Evolutionary conservation across 805 yeast genomes (phyloP).

Genomic region (Myxozyma vanderwaltii): DNA sequence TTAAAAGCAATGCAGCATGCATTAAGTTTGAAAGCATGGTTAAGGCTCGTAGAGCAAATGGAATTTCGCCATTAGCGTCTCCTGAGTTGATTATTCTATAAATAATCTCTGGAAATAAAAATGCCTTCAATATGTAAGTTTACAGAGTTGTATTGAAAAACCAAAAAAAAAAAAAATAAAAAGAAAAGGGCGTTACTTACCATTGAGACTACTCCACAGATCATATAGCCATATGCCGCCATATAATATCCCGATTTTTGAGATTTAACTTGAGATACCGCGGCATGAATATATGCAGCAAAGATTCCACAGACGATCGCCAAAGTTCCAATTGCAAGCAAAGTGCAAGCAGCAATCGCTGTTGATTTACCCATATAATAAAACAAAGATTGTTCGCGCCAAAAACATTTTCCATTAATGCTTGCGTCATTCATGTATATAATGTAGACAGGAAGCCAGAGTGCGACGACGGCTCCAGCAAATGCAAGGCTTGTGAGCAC

Average conservation of each 20-base stretch:
- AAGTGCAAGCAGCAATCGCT: conserved; percentile 18
- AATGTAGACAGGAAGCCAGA: conserved; percentile 29
- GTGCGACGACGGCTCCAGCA: conserved; percentile 1
- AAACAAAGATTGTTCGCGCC: conserved; percentile 12
- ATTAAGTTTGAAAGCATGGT: conserved; percentile 13
- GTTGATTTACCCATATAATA: conserved; percentile 25
- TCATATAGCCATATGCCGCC: conserved; percentile 7
- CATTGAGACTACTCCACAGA: background rate
- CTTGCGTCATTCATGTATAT: conserved; percentile 24
- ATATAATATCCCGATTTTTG: conserved; percentile 12
- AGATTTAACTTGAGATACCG: background rate
- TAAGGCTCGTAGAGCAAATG: conserved; percentile 4
- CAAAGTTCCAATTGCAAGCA: background rate
- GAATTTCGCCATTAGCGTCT: background rate
- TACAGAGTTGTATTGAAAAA: too few relatives aligned
- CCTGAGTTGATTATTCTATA: conserved; percentile 6
- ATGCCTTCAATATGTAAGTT: too few relatives aligned
- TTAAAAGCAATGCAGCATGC: conserved; percentile 12
- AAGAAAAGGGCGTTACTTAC: conserved; percentile 1
- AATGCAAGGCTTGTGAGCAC: conserved; percentile 1
- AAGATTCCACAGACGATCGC: conserved; percentile 9
- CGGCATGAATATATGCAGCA: conserved; percentile 6
- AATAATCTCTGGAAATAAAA: conserved; percentile 14
- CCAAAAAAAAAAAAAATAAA: too few relatives aligned
- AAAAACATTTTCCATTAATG: conserved; percentile 18